Evolutionary conservation across 2,329 filamentous ascomycete genomes (phyloP).

Genomic region (Penicillium polonicum): DNA sequence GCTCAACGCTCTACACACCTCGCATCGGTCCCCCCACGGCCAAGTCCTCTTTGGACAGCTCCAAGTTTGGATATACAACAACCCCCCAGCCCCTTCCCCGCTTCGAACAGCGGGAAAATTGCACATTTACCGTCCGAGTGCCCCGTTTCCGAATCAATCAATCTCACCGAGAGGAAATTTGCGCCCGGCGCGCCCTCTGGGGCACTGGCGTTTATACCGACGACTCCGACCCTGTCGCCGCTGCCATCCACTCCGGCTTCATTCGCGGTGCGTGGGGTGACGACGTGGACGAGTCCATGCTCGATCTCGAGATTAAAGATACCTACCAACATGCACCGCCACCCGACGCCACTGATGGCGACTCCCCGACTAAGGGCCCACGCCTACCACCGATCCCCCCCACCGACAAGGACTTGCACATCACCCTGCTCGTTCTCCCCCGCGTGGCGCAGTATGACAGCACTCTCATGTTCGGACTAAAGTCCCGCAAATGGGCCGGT

Average conservation of each 20-base stretch:
- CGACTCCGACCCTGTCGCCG: slow-evolving; percentile 88
- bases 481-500: slow-evolving; percentile 74
- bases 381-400: slow-evolving; percentile 52
- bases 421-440: slow-evolving; percentile 82
- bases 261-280: slow-evolving; percentile 84
- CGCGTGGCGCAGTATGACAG: slow-evolving; percentile 72
- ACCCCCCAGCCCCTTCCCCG: slow-evolving; percentile 72
- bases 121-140: slow-evolving; percentile 84
- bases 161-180: slow-evolving; percentile 76
- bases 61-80: slow-evolving; percentile 58
- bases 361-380: slow-evolving; percentile 27
- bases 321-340: slow-evolving; percentile 46
- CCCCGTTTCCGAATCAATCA: slow-evolving; percentile 72
- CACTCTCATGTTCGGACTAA: slow-evolving; percentile 75
- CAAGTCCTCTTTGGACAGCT: slow-evolving; percentile 44
- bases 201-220: slow-evolving; percentile 94
- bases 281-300: slow-evolving; percentile 68
- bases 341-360: slow-evolving; percentile 29
- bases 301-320: slow-evolving; percentile 56
- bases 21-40: slow-evolving; percentile 54
- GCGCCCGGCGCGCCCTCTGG: slow-evolving; percentile 77
- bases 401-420: slow-evolving; percentile 73
- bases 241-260: slow-evolving; percentile 91
- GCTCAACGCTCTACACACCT: slow-evolving; percentile 77
- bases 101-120: slow-evolving; percentile 78